Evolutionary conservation across 2,329 filamentous ascomycete genomes (phyloP).

Genomic region (Paecilomyces formosus): DNA sequence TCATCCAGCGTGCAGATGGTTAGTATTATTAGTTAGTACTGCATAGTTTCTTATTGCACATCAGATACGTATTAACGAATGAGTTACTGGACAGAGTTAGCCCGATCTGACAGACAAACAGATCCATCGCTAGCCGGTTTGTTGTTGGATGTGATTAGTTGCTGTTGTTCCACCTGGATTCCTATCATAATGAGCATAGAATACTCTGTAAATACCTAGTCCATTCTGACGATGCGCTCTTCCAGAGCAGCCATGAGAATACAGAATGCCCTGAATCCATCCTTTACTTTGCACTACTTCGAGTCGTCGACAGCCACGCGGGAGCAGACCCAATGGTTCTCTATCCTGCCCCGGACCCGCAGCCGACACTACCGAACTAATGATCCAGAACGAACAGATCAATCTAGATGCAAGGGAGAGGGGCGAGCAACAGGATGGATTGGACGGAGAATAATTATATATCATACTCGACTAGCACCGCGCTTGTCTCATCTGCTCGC

Average conservation of each 20-base stretch:
- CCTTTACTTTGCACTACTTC: no score
- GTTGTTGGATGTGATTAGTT: neutral
- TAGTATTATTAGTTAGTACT: no score
- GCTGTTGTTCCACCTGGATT: neutral
- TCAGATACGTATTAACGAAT: no score
- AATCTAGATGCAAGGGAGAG: neutral
- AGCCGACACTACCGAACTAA: neutral
- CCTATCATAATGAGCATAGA: no score
- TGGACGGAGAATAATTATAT: no score
- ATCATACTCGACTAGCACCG: neutral
- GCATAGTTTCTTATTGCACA: no score
- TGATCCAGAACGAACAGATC: neutral
- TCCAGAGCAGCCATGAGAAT: no score
- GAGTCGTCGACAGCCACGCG: neutral
- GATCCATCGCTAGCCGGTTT: neutral
- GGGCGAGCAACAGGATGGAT: neutral
- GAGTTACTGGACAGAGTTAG: no score
- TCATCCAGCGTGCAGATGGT: neutral
- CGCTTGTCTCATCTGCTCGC: neutral
- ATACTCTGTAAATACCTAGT: no score
- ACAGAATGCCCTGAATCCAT: no score
- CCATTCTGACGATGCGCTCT: no score
- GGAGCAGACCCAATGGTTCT: neutral
- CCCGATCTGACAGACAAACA: neutral
- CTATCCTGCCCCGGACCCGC: neutral